Evolutionary conservation across 2,329 filamentous ascomycete species (phyloP), one percentile per base, ranked within the genome.

Genomic region (Cadophora luteo-olivacea): DNA sequence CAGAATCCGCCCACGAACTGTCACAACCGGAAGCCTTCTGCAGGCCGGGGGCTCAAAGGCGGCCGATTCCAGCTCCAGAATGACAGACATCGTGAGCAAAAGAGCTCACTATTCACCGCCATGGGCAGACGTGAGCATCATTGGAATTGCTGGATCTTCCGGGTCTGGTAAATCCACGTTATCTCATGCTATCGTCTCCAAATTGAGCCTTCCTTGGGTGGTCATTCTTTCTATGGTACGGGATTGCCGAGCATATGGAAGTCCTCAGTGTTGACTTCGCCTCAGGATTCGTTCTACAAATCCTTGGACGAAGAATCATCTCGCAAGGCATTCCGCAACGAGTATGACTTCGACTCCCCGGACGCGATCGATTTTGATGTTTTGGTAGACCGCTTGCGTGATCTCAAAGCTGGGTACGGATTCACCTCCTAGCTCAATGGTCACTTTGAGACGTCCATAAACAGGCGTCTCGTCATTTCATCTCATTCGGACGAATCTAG

Each of bases 211-310:
- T 72, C 96, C 96, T 67, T 99, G 96, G 95, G 96, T 99, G 70
- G 94, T 97, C 61, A 97, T 99, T 80, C 82, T 99, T 75, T 97
- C 94, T 52, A 98, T 99, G 91, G 93, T 95, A 85, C 77, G 49
- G 11, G 25, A 48, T n/a, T 16, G 29, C 49, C 33, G 48, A 19
- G 4, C n/a, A 32, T n/a, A 11, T 25, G 22, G 14, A n/a, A 22
- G 14, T 64, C 11, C 8, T 51, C 32, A n/a, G 11, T 64, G 29
- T 51, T 66, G 57, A 66, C 45, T 14, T 54, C 3, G 16, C n/a
- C 45, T 0, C 75, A 97, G 93, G 96, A 99, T 81, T 97, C 95
- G 14, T 99, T 97, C 81, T 99, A 99, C 83, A 98, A 97, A 81
- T 91, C 91, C 22, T 83, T 99, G 74, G 91, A 88, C 22, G 85